Base-by-base conservation (phyloP, 495 filamentous ascomycete genomes). In the Tuber calosporum region DNA sequence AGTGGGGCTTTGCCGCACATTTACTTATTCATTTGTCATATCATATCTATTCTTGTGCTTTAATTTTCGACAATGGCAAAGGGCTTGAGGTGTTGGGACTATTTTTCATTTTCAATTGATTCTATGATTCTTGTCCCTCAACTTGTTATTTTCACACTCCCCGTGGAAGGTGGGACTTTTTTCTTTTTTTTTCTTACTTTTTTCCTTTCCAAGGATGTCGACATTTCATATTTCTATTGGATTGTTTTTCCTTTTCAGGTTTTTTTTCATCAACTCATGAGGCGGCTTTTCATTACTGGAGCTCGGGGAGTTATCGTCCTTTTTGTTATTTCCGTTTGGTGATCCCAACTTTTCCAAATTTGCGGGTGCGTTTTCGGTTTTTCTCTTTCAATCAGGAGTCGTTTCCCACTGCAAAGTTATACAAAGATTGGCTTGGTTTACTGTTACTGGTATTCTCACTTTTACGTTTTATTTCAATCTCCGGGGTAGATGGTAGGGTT, bases 221-320 rank as follows among this genome's bases (percentile, higher is more conserved):
- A n/a, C 2, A 48, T 48, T 8, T n/a, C 6, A 11, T 48, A 48
- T 48, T n/a, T n/a, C n/a, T 22, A 45, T 45, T 48, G 45, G 45
- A 2, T 9, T 34, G 5, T 68, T 68, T 36, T 22, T 39, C 30
- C 22, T 34, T 67, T 22, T 38, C 22, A 67, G 30, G 8, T 67
- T 67, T 67, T 38, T 67, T 67, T 69, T 26, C 39, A n/a, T 68
- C 15, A 13, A 41, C 67, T 38, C 40, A 39, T 42, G 67, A 39
- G 67, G 67, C 15, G 37, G 37, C 7, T 69, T 69, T 42, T 69
- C 40, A 38, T 69, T 69, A 38, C 34, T 22, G 67, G 67, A 69
- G 37, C 40, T 69, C 37, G 67, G 67, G 67, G 67, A 39, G 37
- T 42, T 38, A 38, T 69, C 5, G 66, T 22, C 11, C n/a, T 41